These are phyloP conservation scores for Fagopyrum tataricum DNA, from an alignment of 148 eudicot genomes.

Conservation along the genomic window DNA sequence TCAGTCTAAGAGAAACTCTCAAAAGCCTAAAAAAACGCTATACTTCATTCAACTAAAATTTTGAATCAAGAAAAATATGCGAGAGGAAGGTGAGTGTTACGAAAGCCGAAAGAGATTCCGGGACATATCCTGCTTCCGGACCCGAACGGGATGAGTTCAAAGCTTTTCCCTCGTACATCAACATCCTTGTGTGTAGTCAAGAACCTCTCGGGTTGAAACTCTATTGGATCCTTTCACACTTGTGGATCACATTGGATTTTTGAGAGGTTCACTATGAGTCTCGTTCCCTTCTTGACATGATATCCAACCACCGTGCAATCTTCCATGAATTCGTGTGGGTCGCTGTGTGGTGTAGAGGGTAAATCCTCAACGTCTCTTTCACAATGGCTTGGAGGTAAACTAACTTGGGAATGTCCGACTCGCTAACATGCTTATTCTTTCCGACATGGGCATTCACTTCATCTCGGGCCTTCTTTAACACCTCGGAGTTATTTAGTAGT, in stretches of 20 bases:
- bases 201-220: constrained; percentile 13
- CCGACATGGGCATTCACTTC: constrained; percentile 27
- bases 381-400: constrained; percentile 32
- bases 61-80: no score
- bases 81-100: background rate
- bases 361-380: constrained; percentile 29
- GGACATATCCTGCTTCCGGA: constrained; percentile 21
- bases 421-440: constrained; percentile 17
- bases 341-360: constrained; percentile 20
- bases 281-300: constrained; percentile 8
- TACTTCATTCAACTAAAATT: no score
- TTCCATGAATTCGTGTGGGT: background rate
- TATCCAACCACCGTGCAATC: constrained; percentile 16
- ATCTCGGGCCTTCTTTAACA: constrained; percentile 21
- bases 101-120: constrained; percentile 13
- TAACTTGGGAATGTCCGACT: constrained; percentile 21
- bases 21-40: no score
- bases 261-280: constrained; percentile 3
- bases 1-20: no score
- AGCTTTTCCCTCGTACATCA: constrained; percentile 11
- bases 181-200: constrained; percentile 18
- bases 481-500: constrained; percentile 21
- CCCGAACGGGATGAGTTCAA: constrained; percentile 23
- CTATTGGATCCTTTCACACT: constrained; percentile 2
- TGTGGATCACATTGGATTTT: constrained; percentile 9